Conservation (phyloP, 2,329 filamentous ascomycete species). For the Exophiala viscosa region DNA sequence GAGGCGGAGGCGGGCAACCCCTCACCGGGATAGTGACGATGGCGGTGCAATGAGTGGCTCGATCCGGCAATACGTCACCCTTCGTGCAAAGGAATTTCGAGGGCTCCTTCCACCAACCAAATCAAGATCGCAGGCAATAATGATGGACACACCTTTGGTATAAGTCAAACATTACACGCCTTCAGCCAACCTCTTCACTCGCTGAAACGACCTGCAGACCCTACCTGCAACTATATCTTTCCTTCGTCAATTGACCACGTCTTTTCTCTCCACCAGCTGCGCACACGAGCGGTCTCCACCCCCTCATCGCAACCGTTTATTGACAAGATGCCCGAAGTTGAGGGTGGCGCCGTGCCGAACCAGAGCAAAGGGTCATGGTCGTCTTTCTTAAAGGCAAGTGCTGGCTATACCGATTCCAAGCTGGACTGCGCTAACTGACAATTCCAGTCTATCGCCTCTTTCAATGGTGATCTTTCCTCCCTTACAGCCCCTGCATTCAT, state of each 20-base stretch:
- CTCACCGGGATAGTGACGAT: too few species aligned
- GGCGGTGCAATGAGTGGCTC: slow-evolving; percentile 4
- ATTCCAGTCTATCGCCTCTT: slow-evolving; percentile 66
- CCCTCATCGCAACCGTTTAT: neutral
- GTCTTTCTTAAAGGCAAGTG: slow-evolving; percentile 46
- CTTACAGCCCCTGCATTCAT: slow-evolving; percentile 80
- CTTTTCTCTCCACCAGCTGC: neutral
- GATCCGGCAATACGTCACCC: slow-evolving; percentile 17
- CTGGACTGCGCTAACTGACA: slow-evolving; percentile 5
- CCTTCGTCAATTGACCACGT: neutral
- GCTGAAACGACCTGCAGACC: too few species aligned
- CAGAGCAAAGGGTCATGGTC: slow-evolving; percentile 43
- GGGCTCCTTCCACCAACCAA: slow-evolving; percentile 2
- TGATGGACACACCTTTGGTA: neutral
- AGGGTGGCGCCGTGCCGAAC: slow-evolving; percentile 39
- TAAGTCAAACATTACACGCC: too few species aligned
- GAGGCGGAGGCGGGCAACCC: too few species aligned
- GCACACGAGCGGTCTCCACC: neutral
- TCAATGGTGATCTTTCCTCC: slow-evolving; percentile 77
- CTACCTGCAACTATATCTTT: too few species aligned
- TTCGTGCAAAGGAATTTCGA: slow-evolving; percentile 3
- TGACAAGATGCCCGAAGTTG: slow-evolving; percentile 34
- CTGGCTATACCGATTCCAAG: neutral
- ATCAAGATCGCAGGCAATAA: neutral
- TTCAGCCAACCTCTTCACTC: too few species aligned